Evolutionary conservation across 345 rosid genomes (phyloP), one percentile per base, ranked within the genome.

Genomic region (Litchi chinensis): DNA sequence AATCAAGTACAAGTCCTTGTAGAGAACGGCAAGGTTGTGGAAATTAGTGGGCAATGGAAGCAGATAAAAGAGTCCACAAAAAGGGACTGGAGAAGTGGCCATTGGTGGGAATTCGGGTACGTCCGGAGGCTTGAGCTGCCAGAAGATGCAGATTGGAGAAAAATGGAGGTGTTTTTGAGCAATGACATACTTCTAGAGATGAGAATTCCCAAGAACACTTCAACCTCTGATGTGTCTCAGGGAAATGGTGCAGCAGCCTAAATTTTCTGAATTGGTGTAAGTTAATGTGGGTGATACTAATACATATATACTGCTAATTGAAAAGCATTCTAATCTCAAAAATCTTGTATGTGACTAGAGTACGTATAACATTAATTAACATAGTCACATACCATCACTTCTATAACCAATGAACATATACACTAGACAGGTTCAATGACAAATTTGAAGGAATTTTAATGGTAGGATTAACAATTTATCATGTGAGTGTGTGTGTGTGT

Each of bases 81-180:
- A 28, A 84, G 82, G 77, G 98, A 95, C 56, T 95, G 98, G 98
- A 90, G 92, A 81, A 89, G 86, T 73, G 90, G 89, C 41, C 82
- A 85, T 21, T 95, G 98, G 98, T 95, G 97, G 98, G 95, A 91
- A 68, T 71, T 83, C 75, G 98, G 98, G 22, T 92, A 72, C 39
- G 95, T 91, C 8, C 87, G 98, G 79, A 91, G 93, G 87, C 89
- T 95, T 64, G 98, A 93, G 91, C 88, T 95, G 32, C 97, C 95
- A 2, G 86, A 87, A 73, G 97, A 95, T 79, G 95, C 88, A 50
- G 95, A 92, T n/a, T 78, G 87, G 87, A 87, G 68, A 65, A 87
- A 83, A 79, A 71, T 82, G 0, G 95, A 92, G 71, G 91, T 87
- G 57, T 77, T 69, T 70, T 12, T 92, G 68, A 85, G 75, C 3